Conservation (phyloP, 1,139 yeast species). For the Geotrichum candidum region DNA sequence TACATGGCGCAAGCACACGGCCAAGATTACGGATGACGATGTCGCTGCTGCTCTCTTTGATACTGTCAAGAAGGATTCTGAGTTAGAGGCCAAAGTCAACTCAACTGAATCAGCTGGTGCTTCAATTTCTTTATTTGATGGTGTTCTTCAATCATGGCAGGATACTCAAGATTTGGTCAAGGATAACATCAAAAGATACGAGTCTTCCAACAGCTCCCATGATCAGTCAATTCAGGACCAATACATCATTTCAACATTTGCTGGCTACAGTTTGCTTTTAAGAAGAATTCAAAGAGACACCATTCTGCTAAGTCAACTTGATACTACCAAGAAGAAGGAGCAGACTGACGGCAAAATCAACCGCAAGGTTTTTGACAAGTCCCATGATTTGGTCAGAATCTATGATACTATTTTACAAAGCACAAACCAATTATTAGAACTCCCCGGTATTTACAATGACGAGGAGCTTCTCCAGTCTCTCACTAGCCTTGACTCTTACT, state of each 20-base stretch:
- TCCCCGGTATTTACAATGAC: constrained; percentile 89
- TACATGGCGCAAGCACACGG: constrained; percentile 71
- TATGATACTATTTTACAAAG: constrained; percentile 47
- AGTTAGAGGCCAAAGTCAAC: constrained; percentile 20
- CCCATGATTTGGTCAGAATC: constrained; percentile 46
- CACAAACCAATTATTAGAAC: constrained; percentile 55
- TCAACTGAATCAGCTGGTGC: constrained; percentile 26
- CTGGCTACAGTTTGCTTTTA: constrained; percentile 61
- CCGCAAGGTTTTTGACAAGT: constrained; percentile 33
- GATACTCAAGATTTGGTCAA: constrained; percentile 50
- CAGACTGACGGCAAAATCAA: constrained; percentile 24
- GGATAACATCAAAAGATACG: constrained; percentile 43
- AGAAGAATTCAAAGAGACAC: constrained; percentile 69
- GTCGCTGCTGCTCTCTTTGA: constrained; percentile 51
- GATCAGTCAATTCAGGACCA: constrained; percentile 59
- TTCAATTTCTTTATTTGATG: constrained; percentile 39
- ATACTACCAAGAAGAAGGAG: constrained; percentile 21
- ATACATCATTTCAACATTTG: constrained; percentile 68
- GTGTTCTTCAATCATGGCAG: constrained; percentile 49
- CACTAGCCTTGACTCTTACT: constrained; percentile 46
- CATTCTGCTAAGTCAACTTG: constrained; percentile 40
- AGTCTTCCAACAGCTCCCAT: constrained; percentile 38
- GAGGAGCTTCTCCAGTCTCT: constrained; percentile 58
- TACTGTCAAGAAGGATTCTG: constrained; percentile 30
- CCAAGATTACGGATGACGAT: constrained; percentile 63